These are phyloP conservation scores for Blastobotrys serpentis DNA, from an alignment of 1,139 yeast species.

Conservation along the genomic window DNA sequence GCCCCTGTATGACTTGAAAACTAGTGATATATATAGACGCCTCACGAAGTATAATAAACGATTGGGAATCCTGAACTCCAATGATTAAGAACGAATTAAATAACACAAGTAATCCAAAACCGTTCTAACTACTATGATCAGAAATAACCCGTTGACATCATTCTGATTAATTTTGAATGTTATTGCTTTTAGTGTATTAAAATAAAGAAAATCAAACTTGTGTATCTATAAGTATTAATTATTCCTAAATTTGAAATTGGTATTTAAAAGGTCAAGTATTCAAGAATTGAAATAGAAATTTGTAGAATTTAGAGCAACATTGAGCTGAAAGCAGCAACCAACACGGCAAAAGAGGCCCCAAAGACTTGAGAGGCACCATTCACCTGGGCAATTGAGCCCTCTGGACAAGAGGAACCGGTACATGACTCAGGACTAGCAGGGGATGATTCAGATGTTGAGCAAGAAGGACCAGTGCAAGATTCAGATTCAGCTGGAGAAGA, in stretches of 20 bases:
- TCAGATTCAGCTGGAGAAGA: slow-evolving; percentile 1
- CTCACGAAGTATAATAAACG: too few species aligned
- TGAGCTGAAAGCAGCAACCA: background rate
- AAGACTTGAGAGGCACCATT: background rate
- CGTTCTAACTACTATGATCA: too few species aligned
- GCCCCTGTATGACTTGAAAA: too few species aligned
- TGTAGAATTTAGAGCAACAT: background rate
- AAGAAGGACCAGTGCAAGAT: background rate
- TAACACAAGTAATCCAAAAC: too few species aligned
- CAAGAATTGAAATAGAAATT: background rate
- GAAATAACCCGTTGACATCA: too few species aligned
- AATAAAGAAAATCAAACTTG: background rate
- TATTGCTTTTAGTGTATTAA: background rate
- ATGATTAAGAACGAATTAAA: too few species aligned
- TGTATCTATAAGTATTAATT: background rate
- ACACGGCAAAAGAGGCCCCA: background rate
- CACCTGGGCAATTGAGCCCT: background rate
- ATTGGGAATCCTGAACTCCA: too few species aligned
- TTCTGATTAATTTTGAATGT: too few species aligned
- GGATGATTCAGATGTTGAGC: background rate
- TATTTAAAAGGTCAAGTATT: background rate
- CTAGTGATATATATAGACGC: too few species aligned
- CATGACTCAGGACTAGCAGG: background rate
- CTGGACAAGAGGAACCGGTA: background rate
- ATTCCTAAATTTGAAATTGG: too few species aligned